Conservation (phyloP, 176 grass and related monocot genomes). For the Triticum timopheevii region DNA sequence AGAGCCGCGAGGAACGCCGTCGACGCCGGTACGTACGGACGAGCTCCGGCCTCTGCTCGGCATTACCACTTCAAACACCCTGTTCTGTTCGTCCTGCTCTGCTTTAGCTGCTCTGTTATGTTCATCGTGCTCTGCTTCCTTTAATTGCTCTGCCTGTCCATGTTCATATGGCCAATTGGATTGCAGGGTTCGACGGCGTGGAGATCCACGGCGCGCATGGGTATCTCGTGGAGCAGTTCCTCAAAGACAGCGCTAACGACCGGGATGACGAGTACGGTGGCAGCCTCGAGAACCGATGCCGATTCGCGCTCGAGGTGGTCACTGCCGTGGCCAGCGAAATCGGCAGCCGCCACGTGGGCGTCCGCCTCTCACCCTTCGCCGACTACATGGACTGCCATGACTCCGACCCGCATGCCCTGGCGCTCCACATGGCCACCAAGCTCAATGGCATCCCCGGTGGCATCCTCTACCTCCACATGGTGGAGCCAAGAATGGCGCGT, state of each 20-base stretch:
- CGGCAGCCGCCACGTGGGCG: too few relatives aligned
- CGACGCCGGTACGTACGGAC: not conserved
- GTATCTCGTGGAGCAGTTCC: not conserved
- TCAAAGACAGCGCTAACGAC: not conserved
- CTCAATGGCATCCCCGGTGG: accelerated
- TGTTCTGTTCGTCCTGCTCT: too few relatives aligned
- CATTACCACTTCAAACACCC: too few relatives aligned
- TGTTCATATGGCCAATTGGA: not conserved
- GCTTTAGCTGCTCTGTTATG: not conserved
- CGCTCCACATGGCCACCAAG: not conserved
- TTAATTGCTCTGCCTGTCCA: not conserved
- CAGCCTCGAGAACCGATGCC: not conserved
- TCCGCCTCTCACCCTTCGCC: not conserved
- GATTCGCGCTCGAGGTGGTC: not conserved
- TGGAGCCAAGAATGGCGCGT: not conserved
- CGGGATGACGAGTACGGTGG: not conserved
- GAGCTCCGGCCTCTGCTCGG: not conserved
- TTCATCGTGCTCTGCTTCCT: not conserved
- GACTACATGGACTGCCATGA: not conserved
- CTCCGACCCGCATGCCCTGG: not conserved
- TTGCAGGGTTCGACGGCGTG: not conserved
- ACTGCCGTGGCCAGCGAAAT: not conserved
- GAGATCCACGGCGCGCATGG: not conserved
- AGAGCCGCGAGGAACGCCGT: not conserved
- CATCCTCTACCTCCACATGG: not conserved